phyloP scores from a whole-genome alignment of 2,329 filamentous ascomycete species.

The Cryphonectria carpinicola region DNA sequence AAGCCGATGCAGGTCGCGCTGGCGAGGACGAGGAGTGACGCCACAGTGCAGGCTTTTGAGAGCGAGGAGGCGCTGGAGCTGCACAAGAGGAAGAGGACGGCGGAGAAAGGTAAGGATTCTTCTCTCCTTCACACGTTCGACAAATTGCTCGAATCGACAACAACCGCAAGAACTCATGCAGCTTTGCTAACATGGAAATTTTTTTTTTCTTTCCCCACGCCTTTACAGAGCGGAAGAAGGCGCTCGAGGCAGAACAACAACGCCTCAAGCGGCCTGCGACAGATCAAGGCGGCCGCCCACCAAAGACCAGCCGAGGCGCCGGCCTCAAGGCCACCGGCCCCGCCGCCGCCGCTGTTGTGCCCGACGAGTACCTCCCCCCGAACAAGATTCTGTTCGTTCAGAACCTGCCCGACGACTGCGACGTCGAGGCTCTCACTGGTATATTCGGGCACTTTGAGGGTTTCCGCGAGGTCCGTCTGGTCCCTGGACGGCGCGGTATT shows the following conservation, averaged over 20 bases:
- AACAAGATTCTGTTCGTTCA: conserved; percentile 97
- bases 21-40: conserved; percentile 84
- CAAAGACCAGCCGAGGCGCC: conserved; percentile 70
- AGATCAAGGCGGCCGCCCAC: conserved; percentile 57
- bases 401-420: conserved; percentile 86
- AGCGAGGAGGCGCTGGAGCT: conserved; percentile 80
- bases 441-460: conserved; percentile 91
- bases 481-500: conserved; percentile 84
- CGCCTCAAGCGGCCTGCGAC: conserved; percentile 68
- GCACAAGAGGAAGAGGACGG: conserved; percentile 82
- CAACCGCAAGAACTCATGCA: neutral
- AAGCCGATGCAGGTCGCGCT: conserved; percentile 87
- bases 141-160: neutral
- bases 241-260: conserved; percentile 77
- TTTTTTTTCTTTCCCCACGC: neutral
- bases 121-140: neutral
- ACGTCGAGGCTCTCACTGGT: conserved; percentile 75
- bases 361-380: conserved; percentile 96
- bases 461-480: conserved; percentile 88
- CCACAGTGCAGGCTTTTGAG: conserved; percentile 76
- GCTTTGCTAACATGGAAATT: conserved; percentile 8
- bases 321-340: conserved; percentile 78
- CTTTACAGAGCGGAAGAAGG: conserved; percentile 71
- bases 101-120: conserved; percentile 76
- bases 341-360: conserved; percentile 72